phyloP scores from a whole-genome alignment of 441 rosid genomes.

The Populus tomentosa region DNA sequence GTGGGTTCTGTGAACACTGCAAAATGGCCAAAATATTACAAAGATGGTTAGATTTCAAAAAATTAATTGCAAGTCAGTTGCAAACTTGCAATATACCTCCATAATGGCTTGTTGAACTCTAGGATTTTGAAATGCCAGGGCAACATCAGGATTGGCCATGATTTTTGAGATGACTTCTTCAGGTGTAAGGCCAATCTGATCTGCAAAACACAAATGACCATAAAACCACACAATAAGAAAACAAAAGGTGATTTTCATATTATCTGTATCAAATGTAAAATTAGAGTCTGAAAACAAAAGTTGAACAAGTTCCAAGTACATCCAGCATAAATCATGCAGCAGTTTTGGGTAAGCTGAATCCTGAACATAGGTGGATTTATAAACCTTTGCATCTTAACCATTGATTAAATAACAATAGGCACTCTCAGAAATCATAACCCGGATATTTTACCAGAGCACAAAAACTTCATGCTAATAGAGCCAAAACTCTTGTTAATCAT shows the following conservation, averaged over 20 bases:
- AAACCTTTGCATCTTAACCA: neutral
- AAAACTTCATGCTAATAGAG: neutral
- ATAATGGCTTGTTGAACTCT: slow-evolving; percentile 93
- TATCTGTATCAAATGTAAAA: neutral
- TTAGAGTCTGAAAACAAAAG: neutral
- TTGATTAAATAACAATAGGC: neutral
- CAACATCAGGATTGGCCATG: slow-evolving; percentile 96
- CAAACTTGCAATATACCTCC: slow-evolving; percentile 57
- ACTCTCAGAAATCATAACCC: neutral
- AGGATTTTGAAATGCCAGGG: slow-evolving; percentile 96
- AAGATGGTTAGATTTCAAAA: neutral
- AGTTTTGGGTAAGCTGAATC: neutral
- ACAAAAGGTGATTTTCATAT: neutral
- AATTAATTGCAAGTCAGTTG: neutral
- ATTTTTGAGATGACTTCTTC: slow-evolving; percentile 87
- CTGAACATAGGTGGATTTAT: neutral
- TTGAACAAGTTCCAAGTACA: neutral
- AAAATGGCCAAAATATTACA: slow-evolving; percentile 25
- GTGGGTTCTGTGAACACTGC: slow-evolving; percentile 96
- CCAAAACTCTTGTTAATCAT: neutral
- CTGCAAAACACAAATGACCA: slow-evolving; percentile 34
- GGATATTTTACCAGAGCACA: neutral
- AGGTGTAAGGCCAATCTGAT: slow-evolving; percentile 96
- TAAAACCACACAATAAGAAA: neutral
- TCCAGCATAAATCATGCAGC: neutral